Base-by-base conservation (phyloP, 306 rosid genomes). In the Vigna trinervia region DNA sequence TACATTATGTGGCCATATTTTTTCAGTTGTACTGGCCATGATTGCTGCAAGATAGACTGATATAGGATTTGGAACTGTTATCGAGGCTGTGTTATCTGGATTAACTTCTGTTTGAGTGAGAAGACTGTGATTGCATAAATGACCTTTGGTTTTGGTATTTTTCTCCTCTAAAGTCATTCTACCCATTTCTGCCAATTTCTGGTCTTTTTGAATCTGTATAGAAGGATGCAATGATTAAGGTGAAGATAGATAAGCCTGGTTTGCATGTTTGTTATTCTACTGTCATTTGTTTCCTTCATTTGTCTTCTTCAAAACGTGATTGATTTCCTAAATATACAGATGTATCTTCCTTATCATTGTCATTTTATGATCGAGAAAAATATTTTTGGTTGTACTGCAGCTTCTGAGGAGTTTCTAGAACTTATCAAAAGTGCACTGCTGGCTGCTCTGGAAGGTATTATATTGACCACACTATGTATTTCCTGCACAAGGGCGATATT, bases 371-470 rank as follows among this genome's bases (percentile, higher is more conserved):
- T 72, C 15, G 75, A 79, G 22, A 79, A 77, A 62, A 45, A 52
- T 36, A 46, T 36, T 62, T 23, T 61, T 36, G 71, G 81, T 84
- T 80, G 41, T 50, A 61, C 56, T 88, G 90, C 96, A 95, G 98
- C 98, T 77, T 95, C 98, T 1, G 97, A 95, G 78, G 98, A 95
- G 78, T 95, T 95, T 85, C 78, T 95, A 84, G 98, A 95, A 79
- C 98, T 92, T 70, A 86, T 89, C 47, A 95, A 95, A 87, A 95
- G 98, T 73, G 93, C 97, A 45, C 85, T 92, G 87, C 87, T 95
- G 86, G 98, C 98, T 73, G 93, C 98, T 81, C 74, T 95, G 84
- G 96, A 92, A 92, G 98, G 96, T 94, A 81, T 23, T 69, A 32
- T 75, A 34, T 82, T 60, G 82, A 78, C 79, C 52, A 64, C 46